phyloP scores from a whole-genome alignment of 352 stramenopile species.

The Phytophthora citrophthora region DNA sequence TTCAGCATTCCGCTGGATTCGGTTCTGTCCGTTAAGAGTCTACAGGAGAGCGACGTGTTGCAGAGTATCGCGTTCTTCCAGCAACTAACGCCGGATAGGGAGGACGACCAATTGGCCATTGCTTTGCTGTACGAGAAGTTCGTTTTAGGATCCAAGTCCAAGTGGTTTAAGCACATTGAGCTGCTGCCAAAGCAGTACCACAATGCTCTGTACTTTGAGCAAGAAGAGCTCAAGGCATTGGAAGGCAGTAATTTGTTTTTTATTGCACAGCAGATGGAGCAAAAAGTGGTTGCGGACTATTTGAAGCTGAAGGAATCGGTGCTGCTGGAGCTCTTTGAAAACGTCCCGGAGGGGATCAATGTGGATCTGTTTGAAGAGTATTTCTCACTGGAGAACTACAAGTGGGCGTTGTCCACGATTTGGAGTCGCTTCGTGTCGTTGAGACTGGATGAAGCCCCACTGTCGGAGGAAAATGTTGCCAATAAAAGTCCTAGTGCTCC shows the following conservation, averaged over 20 bases:
- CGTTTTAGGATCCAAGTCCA: slow-evolving; percentile 45
- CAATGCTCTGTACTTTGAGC: slow-evolving; percentile 73
- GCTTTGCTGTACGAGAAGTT: slow-evolving; percentile 79
- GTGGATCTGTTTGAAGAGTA: slow-evolving; percentile 38
- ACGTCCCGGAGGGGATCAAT: slow-evolving; percentile 34
- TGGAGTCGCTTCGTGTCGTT: slow-evolving; percentile 88
- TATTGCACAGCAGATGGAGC: slow-evolving; percentile 68
- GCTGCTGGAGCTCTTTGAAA: slow-evolving; percentile 60
- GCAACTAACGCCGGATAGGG: slow-evolving; percentile 41
- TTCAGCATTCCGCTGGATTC: slow-evolving; percentile 70
- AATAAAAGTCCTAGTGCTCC: neutral
- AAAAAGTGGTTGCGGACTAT: slow-evolving; percentile 65
- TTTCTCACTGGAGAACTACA: slow-evolving; percentile 79
- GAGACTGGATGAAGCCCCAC: slow-evolving; percentile 31
- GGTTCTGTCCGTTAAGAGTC: slow-evolving; percentile 59
- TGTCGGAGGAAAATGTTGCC: slow-evolving; percentile 4
- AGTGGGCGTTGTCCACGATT: slow-evolving; percentile 87
- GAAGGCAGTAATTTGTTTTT: slow-evolving; percentile 70
- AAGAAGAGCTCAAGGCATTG: slow-evolving; percentile 45
- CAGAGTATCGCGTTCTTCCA: slow-evolving; percentile 58
- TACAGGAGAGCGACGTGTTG: slow-evolving; percentile 40
- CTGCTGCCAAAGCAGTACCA: slow-evolving; percentile 67
- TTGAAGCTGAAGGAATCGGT: slow-evolving; percentile 40
- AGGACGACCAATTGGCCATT: slow-evolving; percentile 76
- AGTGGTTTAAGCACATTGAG: slow-evolving; percentile 71